phyloP scores from a whole-genome alignment of 768 basidiomycete species.

The Asterophora parasitica region DNA sequence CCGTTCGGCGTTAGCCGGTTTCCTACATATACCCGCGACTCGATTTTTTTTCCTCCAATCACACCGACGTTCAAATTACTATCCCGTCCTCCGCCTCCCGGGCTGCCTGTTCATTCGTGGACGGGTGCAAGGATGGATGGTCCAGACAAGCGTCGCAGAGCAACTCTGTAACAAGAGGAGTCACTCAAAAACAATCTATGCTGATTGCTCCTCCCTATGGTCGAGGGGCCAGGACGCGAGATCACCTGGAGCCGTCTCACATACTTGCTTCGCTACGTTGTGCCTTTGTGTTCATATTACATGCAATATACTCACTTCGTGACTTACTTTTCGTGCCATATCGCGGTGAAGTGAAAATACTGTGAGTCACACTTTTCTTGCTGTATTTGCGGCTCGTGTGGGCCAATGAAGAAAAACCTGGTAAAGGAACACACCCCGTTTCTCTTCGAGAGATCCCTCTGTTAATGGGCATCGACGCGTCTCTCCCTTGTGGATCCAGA shows the following conservation, averaged over 20 bases:
- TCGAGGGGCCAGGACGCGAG: constrained; percentile 88
- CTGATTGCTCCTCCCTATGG: constrained; percentile 86
- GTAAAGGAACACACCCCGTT: constrained; percentile 81
- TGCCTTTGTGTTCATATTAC: constrained; percentile 12
- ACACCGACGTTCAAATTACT: constrained; percentile 78
- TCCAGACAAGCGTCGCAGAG: constrained; percentile 91
- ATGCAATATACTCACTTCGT: constrained; percentile 9
- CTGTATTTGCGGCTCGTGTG: constrained; percentile 9
- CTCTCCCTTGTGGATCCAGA: constrained; percentile 23
- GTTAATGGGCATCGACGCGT: constrained; percentile 22
- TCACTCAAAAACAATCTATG: constrained; percentile 91
- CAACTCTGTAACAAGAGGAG: constrained; percentile 27
- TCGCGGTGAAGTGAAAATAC: no score
- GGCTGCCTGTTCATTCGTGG: constrained; percentile 25
- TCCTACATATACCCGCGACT: constrained; percentile 27
- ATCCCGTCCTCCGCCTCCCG: constrained; percentile 48
- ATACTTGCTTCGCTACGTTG: constrained; percentile 26
- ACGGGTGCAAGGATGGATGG: constrained; percentile 54
- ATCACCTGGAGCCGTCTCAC: constrained; percentile 84
- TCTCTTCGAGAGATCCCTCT: constrained; percentile 32
- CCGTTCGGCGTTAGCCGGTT: constrained; percentile 18
- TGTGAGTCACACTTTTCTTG: constrained; percentile 20
- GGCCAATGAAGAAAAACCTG: constrained; percentile 79
- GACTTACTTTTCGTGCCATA: not conserved
- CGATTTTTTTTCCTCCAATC: constrained; percentile 14